phyloP scores from a whole-genome alignment of 331 rosid genomes.

The Acacia pycnantha region DNA sequence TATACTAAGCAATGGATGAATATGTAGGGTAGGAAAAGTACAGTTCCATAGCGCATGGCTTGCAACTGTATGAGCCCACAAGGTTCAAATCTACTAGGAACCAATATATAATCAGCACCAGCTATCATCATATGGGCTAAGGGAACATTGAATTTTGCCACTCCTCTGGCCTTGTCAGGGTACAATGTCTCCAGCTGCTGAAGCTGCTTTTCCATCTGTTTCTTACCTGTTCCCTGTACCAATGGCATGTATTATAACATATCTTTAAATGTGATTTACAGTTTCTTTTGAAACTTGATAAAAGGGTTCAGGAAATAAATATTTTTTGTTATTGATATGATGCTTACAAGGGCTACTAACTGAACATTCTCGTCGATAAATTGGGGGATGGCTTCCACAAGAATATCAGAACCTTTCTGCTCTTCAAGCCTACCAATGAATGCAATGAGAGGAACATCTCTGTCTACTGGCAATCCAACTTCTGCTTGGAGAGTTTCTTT shows the following conservation, averaged over 20 bases:
- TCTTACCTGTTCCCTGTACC: constrained; percentile 74
- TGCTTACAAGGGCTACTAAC: constrained; percentile 68
- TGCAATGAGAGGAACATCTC: constrained; percentile 58
- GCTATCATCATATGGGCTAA: constrained; percentile 77
- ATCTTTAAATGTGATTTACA: constrained; percentile 14
- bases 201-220: constrained; percentile 73
- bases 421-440: constrained; percentile 88
- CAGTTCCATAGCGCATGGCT: constrained; percentile 84
- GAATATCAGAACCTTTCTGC: constrained; percentile 88
- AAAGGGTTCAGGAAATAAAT: not conserved
- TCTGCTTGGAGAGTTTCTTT: constrained; percentile 87
- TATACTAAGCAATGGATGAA: constrained; percentile 1
- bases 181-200: constrained; percentile 50
- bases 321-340: not conserved
- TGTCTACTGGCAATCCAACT: constrained; percentile 72
- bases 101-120: constrained; percentile 66
- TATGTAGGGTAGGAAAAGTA: constrained; percentile 23
- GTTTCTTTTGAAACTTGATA: not conserved
- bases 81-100: constrained; percentile 84
- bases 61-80: constrained; percentile 83
- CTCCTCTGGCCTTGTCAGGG: constrained; percentile 71
- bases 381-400: constrained; percentile 68
- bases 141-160: constrained; percentile 75
- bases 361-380: constrained; percentile 59
- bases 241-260: not conserved